phyloP scores from a whole-genome alignment of 1,284 basidiomycete species.

The Cryptococcus depauperatus region DNA sequence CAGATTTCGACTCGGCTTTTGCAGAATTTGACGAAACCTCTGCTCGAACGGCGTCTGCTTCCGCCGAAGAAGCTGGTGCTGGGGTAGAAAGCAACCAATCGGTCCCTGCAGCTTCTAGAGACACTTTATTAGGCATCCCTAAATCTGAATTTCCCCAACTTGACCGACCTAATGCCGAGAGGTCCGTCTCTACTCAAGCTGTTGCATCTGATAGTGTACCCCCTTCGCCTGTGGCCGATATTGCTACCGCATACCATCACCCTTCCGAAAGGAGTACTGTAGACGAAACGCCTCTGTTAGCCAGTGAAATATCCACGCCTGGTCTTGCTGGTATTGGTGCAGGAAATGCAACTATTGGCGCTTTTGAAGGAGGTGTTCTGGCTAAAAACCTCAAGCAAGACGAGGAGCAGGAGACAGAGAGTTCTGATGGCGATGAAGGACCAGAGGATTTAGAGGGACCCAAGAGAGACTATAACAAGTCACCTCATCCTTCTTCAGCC shows the following conservation, averaged over 20 bases:
- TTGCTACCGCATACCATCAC: slow-evolving; percentile 1
- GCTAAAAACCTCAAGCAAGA: slow-evolving; percentile 5
- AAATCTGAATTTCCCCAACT: slow-evolving; percentile 25
- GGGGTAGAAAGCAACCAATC: neutral
- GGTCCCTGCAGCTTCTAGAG: neutral
- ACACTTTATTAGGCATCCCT: slow-evolving; percentile 44
- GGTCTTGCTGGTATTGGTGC: neutral
- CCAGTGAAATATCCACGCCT: neutral
- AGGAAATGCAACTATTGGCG: neutral
- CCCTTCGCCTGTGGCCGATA: slow-evolving; percentile 14
- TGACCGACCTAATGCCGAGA: slow-evolving; percentile 21
- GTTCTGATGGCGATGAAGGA: slow-evolving; percentile 41
- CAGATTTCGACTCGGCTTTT: slow-evolving; percentile 20
- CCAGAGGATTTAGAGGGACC: slow-evolving; percentile 45
- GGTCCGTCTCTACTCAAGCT: slow-evolving; percentile 34
- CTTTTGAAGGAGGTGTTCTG: slow-evolving; percentile 6
- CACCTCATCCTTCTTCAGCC: neutral
- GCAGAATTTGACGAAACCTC: slow-evolving; percentile 42
- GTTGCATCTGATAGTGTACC: slow-evolving; percentile 26
- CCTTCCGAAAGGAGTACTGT: neutral
- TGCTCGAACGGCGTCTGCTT: slow-evolving; percentile 66
- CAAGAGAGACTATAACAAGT: slow-evolving; percentile 8
- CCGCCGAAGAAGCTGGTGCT: slow-evolving; percentile 49
- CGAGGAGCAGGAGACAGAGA: slow-evolving; percentile 1
- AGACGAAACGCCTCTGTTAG: too few species aligned